Conservation (phyloP, 805 yeast genomes). For the Candida sanyiensis region DNA sequence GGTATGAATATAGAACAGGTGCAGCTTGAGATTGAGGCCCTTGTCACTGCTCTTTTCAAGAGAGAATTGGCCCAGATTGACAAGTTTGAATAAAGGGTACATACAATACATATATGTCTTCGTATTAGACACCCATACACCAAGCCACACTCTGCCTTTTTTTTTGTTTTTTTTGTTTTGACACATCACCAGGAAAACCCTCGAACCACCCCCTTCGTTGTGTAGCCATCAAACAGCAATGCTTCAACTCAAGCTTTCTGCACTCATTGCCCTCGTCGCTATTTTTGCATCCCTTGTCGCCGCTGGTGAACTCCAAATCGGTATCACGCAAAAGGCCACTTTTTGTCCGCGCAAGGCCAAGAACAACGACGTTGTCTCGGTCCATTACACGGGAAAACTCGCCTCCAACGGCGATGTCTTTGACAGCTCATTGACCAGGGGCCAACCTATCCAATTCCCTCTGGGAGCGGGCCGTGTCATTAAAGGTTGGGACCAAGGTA, state of each 20-base stretch:
- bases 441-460: conserved; percentile 61
- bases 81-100: not conserved
- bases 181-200: too few relatives aligned
- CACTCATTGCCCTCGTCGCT: conserved; percentile 1
- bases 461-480: conserved; percentile 80
- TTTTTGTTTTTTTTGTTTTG: too few relatives aligned
- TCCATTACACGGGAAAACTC: conserved; percentile 75
- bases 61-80: not conserved
- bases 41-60: conserved; percentile 15
- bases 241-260: conserved; percentile 6
- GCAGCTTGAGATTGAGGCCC: conserved; percentile 36
- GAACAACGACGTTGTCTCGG: conserved; percentile 62
- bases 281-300: not conserved
- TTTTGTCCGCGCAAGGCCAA: conserved; percentile 54
- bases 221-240: not conserved
- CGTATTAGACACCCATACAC: too few relatives aligned
- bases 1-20: conserved; percentile 52
- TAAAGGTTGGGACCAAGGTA: conserved; percentile 87
- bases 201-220: too few relatives aligned
- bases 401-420: conserved; percentile 59
- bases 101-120: not conserved
- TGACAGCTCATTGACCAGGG: conserved; percentile 65
- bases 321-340: conserved; percentile 16
- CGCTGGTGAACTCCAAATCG: conserved; percentile 9
- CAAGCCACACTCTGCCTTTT: too few relatives aligned